phyloP scores from a whole-genome alignment of 2,329 filamentous ascomycete species.

The Blastomyces percursus region DNA sequence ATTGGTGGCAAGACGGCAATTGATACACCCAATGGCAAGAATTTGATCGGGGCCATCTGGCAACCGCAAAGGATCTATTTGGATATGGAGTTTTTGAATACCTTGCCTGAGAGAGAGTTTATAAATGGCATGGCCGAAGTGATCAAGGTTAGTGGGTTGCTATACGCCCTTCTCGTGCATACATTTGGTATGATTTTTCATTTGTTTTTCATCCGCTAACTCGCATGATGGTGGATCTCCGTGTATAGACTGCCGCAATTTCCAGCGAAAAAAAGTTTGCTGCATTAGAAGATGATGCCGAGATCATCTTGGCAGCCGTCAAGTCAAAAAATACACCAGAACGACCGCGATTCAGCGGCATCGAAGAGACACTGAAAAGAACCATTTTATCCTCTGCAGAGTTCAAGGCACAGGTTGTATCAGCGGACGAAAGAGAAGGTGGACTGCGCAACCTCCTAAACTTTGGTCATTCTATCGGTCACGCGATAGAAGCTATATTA shows the following conservation, averaged over 20 bases:
- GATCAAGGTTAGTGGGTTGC: conserved; percentile 49
- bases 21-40: conserved; percentile 91
- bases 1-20: conserved; percentile 98
- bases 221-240: conserved; percentile 11
- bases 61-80: conserved; percentile 91
- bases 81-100: conserved; percentile 83
- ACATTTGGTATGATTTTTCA: not conserved
- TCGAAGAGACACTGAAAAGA: conserved; percentile 59
- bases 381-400: conserved; percentile 83
- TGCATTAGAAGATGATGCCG: conserved; percentile 68
- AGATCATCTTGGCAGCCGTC: conserved; percentile 62
- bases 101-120: conserved; percentile 79
- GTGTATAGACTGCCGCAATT: conserved; percentile 71
- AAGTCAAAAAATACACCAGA: conserved; percentile 48
- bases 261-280: conserved; percentile 85
- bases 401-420: conserved; percentile 90
- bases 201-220: not conserved
- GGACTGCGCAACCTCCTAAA: conserved; percentile 90
- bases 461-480: conserved; percentile 95
- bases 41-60: conserved; percentile 92
- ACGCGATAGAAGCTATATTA: conserved; percentile 89
- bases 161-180: not conserved
- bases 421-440: conserved; percentile 85
- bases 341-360: conserved; percentile 54
- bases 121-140: conserved; percentile 99